Percentiles rank a stretch among this genome's conserved stretches.
phyloP scores from a whole-genome alignment of 305 asterid genomes.

The Vinca major region DNA sequence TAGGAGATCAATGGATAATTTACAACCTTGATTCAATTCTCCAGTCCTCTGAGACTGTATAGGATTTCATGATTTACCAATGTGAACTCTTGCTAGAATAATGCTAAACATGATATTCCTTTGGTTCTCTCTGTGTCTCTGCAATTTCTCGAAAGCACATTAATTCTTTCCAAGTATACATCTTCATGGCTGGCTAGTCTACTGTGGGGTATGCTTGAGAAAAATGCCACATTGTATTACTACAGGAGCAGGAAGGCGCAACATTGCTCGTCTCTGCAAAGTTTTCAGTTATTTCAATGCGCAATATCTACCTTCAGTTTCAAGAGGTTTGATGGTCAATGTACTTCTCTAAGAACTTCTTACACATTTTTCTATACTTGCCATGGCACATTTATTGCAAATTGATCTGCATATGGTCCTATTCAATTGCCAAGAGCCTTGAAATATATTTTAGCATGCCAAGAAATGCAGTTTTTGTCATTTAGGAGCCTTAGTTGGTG shows the following conservation, averaged over 20 bases:
- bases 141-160: not conserved
- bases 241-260: conserved; percentile 88
- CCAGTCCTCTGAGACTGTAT: not conserved
- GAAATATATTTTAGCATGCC: not conserved
- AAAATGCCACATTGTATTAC: conserved; percentile 5
- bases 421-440: not conserved
- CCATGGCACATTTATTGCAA: not conserved
- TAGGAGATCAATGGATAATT: not conserved
- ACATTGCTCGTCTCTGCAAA: conserved; percentile 65
- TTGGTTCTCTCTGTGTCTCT: not conserved
- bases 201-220: not conserved
- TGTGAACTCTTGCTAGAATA: not conserved
- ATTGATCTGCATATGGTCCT: not conserved
- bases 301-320: conserved; percentile 70
- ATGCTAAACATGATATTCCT: not conserved
- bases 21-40: not conserved
- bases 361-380: not conserved
- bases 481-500: too few species aligned
- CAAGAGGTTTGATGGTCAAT: conserved; percentile 45
- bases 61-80: not conserved
- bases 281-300: conserved; percentile 55
- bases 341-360: not conserved
- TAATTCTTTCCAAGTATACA: not conserved
- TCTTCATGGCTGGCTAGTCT: not conserved
- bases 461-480: too few species aligned